Evolutionary conservation across 2,329 filamentous ascomycete species (phyloP), one percentile per base, ranked within the genome.

Genomic region (Aspergillus flavus): DNA sequence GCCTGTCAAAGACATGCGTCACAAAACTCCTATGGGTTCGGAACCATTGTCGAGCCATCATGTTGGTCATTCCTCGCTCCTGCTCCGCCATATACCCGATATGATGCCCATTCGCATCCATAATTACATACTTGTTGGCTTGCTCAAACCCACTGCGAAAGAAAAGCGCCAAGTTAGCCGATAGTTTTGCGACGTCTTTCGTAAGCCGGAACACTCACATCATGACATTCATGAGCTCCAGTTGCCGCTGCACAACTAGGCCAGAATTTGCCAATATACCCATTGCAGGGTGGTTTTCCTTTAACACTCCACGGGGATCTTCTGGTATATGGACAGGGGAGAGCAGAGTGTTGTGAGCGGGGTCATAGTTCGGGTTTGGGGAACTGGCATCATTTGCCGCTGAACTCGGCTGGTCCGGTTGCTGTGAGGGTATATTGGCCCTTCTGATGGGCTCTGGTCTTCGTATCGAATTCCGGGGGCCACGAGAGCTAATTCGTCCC

Each of bases 201-300:
- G 57, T 28, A 6, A 16, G 10, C 16, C 30, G n/a, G 6, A 43
- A 10, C 21, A 74, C 78, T 70, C 62, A 81, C 73, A 89, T 77
- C 70, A 90, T 81, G 11, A 89, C 80, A 73, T 89, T 89, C 85
- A 89, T 87, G 78, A 89, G 83, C 71, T 89, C 87, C 32, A 90
- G 71, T 69, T 89, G 86, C 36, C 87, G 79, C 67, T 89, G 86
- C 11, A 90, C 82, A 7, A 90, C 83, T 52, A 90, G 78, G 10
- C 85, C 83, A 2, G 86, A 88, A 70, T 89, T 88, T 50, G 84
- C 81, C 23, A 90, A 78, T 23, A 90, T 80, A 9, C 80, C 78
- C 59, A 83, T 81, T 1, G 87, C 86, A 0, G 87, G 87, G 67
- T 90, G 87, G 1, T 77, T 80, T 50, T 82, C 78, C 68, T 84